Evolutionary conservation across 306 rosid genomes (phyloP).

Genomic region (Alnus rubra): DNA sequence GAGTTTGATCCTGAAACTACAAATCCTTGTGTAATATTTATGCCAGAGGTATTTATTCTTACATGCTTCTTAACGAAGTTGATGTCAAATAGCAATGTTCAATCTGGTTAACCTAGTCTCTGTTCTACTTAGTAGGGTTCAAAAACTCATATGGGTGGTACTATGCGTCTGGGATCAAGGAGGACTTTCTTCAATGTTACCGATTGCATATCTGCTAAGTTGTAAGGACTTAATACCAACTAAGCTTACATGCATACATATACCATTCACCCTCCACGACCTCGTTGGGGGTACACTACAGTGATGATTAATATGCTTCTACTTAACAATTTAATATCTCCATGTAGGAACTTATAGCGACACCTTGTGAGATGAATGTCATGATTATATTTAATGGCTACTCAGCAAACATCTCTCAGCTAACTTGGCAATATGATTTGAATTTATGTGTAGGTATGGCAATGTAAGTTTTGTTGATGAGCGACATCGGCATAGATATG

Average conservation of each 20-base stretch:
- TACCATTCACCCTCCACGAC: slow-evolving; percentile 9
- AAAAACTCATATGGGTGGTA: slow-evolving; percentile 93
- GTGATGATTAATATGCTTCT: slow-evolving; percentile 12
- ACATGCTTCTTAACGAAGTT: background rate
- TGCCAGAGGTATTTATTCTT: slow-evolving; percentile 76
- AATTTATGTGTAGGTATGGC: slow-evolving; percentile 57
- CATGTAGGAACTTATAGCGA: background rate
- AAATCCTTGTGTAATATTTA: slow-evolving; percentile 81
- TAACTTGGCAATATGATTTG: slow-evolving; percentile 17
- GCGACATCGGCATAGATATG: slow-evolving; percentile 90
- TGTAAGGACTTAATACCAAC: slow-evolving; percentile 58
- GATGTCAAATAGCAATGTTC: background rate
- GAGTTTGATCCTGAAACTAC: slow-evolving; percentile 74
- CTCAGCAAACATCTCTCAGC: slow-evolving; percentile 10
- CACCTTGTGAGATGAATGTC: background rate
- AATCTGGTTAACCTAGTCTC: slow-evolving; percentile 19
- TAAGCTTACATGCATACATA: slow-evolving; percentile 5
- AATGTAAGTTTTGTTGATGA: slow-evolving; percentile 62
- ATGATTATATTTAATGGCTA: background rate
- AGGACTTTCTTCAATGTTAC: slow-evolving; percentile 71
- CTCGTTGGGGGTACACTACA: slow-evolving; percentile 8
- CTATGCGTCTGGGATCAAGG: slow-evolving; percentile 98
- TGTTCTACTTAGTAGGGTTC: slow-evolving; percentile 62
- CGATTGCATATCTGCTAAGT: slow-evolving; percentile 76
- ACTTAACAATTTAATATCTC: background rate